A percentile compares a stretch with the other conserved stretches of the same genome.
phyloP scores from a whole-genome alignment of 805 yeast genomes.

The Teunomyces atbi region DNA sequence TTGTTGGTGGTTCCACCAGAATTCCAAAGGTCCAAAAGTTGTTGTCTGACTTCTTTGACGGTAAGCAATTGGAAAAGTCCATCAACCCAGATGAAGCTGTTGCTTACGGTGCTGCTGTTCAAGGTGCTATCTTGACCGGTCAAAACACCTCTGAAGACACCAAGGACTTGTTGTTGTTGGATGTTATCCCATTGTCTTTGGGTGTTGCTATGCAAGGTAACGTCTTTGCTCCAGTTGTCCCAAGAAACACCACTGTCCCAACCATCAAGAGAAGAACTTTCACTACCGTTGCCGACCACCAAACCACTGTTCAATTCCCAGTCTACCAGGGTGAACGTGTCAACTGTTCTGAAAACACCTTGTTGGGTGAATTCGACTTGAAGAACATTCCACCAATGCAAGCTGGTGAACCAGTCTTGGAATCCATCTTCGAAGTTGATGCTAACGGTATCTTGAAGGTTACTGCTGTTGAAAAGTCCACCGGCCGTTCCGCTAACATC shows the following conservation, averaged over 20 bases:
- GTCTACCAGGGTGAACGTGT: conserved; percentile 54
- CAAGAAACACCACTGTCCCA: conserved; percentile 52
- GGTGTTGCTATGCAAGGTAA: conserved; percentile 54
- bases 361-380: conserved; percentile 51
- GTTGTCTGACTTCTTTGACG: conserved; percentile 50
- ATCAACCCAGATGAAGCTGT: conserved; percentile 53
- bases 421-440: conserved; percentile 49
- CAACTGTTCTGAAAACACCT: conserved; percentile 50
- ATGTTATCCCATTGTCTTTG: conserved; percentile 50
- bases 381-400: conserved; percentile 51
- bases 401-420: conserved; percentile 52
- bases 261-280: conserved; percentile 51
- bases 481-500: conserved; percentile 50
- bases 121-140: conserved; percentile 52
- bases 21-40: conserved; percentile 51
- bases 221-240: conserved; percentile 50
- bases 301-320: conserved; percentile 51
- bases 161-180: conserved; percentile 50
- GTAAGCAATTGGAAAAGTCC: conserved; percentile 49
- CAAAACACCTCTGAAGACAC: conserved; percentile 49
- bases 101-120: conserved; percentile 52
- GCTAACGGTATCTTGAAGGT: conserved; percentile 53
- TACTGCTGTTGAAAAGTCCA: conserved; percentile 49
- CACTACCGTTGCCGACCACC: conserved; percentile 53
- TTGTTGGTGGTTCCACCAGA: conserved; percentile 54